Percentiles rank a stretch among this genome's conserved stretches.
Conservation (phyloP, 2,329 filamentous ascomycete species). For the Myriosclerotinia duriaeana region DNA sequence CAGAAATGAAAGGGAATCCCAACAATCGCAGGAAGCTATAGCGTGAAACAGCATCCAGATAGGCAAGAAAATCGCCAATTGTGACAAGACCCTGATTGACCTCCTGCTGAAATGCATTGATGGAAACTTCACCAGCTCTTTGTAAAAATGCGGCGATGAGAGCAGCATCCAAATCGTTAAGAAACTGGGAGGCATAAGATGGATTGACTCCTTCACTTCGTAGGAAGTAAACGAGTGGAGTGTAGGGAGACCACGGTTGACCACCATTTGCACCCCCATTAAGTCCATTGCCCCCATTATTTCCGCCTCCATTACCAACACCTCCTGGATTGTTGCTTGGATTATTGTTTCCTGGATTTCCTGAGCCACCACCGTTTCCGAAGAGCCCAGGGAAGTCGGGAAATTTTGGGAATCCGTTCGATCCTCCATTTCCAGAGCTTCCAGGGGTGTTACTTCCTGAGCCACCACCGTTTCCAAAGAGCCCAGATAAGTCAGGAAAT, state of each 20-base stretch:
- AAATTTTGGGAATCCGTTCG: background rate
- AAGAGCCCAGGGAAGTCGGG: background rate
- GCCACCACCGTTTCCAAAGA: background rate
- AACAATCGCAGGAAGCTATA: background rate
- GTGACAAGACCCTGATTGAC: background rate
- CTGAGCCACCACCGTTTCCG: background rate
- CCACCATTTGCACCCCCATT: background rate
- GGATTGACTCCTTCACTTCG: background rate
- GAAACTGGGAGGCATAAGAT: background rate
- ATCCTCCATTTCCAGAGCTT: background rate
- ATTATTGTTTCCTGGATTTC: background rate
- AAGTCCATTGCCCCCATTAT: background rate
- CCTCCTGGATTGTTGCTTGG: background rate
- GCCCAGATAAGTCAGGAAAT: background rate
- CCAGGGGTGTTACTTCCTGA: background rate
- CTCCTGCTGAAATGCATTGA: background rate
- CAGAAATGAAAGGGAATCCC: background rate
- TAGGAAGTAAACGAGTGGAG: background rate
- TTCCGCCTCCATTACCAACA: background rate
- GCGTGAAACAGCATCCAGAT: background rate
- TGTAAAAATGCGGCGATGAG: background rate
- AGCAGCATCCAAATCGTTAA: background rate
- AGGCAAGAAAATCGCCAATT: constrained; percentile 2
- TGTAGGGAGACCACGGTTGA: constrained; percentile 1
- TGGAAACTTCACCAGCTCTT: background rate